Evolutionary conservation across 2,329 filamentous ascomycete genomes (phyloP).

Genomic region (Diaporthe citriasiana): DNA sequence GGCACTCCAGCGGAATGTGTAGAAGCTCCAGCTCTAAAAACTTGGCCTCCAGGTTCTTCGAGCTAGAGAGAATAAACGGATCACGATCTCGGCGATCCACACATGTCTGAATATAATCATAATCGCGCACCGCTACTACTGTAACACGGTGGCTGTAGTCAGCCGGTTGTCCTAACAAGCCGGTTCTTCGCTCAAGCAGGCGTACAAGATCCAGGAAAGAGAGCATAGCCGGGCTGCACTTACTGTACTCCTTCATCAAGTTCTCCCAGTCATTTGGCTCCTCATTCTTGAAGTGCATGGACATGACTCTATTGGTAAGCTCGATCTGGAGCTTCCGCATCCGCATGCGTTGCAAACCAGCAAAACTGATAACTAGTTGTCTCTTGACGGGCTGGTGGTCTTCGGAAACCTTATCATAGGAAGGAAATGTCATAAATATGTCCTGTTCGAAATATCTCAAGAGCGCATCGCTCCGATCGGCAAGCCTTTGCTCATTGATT

Average conservation of each 20-base stretch:
- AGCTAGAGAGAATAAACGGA: background rate
- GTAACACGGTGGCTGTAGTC: background rate
- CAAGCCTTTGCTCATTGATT: too few species aligned
- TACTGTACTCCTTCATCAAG: background rate
- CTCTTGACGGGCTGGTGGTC: background rate
- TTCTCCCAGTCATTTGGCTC: background rate
- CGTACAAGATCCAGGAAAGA: background rate
- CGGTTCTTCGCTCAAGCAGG: rapidly evolving
- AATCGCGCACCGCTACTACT: background rate
- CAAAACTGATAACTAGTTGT: background rate
- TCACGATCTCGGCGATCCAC: rapidly evolving
- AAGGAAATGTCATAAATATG: too few species aligned
- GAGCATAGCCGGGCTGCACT: too few species aligned
- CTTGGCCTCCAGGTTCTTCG: rapidly evolving
- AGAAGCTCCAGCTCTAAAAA: background rate
- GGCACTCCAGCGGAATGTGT: background rate
- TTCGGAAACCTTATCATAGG: too few species aligned
- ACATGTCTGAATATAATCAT: background rate
- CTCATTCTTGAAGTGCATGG: background rate
- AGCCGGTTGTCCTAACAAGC: background rate
- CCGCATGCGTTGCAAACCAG: background rate
- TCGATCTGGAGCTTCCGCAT: background rate
- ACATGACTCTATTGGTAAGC: background rate
- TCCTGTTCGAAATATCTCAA: too few species aligned
- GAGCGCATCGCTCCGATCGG: too few species aligned